Conservation (phyloP, 116 monocot species). For the Dioscorea cayenensis region DNA sequence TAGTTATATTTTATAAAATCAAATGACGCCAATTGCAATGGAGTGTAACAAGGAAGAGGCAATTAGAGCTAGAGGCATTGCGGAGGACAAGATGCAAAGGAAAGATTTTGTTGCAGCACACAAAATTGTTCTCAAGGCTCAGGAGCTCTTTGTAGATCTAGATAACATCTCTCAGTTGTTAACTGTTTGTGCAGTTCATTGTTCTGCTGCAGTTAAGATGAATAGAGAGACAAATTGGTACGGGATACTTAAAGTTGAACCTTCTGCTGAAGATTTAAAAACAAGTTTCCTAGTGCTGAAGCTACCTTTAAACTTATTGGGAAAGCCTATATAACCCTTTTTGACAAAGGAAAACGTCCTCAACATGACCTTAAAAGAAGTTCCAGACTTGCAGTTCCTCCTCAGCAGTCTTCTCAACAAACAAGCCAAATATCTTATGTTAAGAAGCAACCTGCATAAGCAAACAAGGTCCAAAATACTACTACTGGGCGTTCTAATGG, state of each 20-base stretch:
- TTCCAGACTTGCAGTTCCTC: slow-evolving; percentile 6
- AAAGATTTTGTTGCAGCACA: slow-evolving; percentile 51
- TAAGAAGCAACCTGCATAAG: slow-evolving; percentile 14
- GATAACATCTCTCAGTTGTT: slow-evolving; percentile 58
- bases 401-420: slow-evolving; percentile 15
- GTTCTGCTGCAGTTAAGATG: slow-evolving; percentile 33
- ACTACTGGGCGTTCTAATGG: slow-evolving; percentile 6
- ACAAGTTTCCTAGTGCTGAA: slow-evolving; percentile 73
- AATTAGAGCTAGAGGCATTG: slow-evolving; percentile 41
- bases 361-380: slow-evolving; percentile 46
- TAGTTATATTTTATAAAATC: background rate
- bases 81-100: slow-evolving; percentile 54
- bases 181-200: slow-evolving; percentile 70
- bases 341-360: slow-evolving; percentile 30
- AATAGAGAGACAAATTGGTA: slow-evolving; percentile 58
- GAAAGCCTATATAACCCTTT: slow-evolving; percentile 49
- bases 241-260: slow-evolving; percentile 56
- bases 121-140: slow-evolving; percentile 53
- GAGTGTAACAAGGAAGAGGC: slow-evolving; percentile 82
- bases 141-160: slow-evolving; percentile 51
- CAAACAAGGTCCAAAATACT: slow-evolving; percentile 4
- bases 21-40: slow-evolving; percentile 17
- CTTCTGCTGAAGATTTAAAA: slow-evolving; percentile 53
- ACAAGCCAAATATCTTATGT: slow-evolving; percentile 3
- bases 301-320: slow-evolving; percentile 64